phyloP scores from a whole-genome alignment of 371 early-diverging fungal species.

The Haplosporangium sp. region DNA sequence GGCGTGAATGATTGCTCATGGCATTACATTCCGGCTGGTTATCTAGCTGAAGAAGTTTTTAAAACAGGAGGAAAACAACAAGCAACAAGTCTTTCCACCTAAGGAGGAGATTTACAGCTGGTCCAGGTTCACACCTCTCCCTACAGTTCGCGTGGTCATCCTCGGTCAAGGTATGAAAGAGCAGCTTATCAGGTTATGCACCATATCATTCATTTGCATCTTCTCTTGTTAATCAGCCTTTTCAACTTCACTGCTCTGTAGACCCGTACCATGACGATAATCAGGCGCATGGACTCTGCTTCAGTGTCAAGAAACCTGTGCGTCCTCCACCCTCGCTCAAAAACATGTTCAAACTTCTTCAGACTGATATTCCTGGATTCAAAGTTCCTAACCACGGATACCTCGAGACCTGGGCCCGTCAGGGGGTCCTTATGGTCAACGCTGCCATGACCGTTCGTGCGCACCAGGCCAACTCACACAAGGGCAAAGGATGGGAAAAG shows the following conservation, averaged over 20 bases:
- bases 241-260: constrained; percentile 15
- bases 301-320: constrained; percentile 86
- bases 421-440: constrained; percentile 97
- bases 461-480: constrained; percentile 89
- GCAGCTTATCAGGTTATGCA: neutral
- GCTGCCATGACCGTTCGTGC: constrained; percentile 92
- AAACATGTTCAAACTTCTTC: constrained; percentile 94
- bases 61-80: constrained; percentile 61
- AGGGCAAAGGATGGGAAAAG: constrained; percentile 89
- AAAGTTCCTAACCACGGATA: constrained; percentile 72
- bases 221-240: neutral
- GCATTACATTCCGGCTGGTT: neutral
- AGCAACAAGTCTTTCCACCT: constrained; percentile 78
- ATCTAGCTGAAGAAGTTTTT: constrained; percentile 77
- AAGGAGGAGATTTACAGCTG: constrained; percentile 81
- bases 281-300: constrained; percentile 96
- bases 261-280: constrained; percentile 97
- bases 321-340: constrained; percentile 88
- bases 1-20: neutral
- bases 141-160: constrained; percentile 84
- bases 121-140: constrained; percentile 76
- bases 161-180: constrained; percentile 82
- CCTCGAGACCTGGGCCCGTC: constrained; percentile 86
- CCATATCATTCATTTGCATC: neutral
- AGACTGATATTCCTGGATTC: constrained; percentile 75